Percentiles rank a stretch among this genome's conserved stretches.
Evolutionary conservation across 345 rosid genomes (phyloP).

Genomic region (Sisymbrium irio): DNA sequence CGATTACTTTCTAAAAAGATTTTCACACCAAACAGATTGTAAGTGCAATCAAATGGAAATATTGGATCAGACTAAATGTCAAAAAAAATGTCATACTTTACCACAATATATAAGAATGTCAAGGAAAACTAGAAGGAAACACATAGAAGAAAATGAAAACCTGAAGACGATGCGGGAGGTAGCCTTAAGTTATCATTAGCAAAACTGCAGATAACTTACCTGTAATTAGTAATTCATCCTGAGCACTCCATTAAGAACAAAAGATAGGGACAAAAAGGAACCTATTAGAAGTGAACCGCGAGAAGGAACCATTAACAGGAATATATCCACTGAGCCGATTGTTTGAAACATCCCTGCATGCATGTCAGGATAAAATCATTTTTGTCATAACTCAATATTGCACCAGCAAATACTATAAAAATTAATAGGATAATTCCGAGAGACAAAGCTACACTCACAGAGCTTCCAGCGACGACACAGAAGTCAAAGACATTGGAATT

Average conservation of each 20-base stretch:
- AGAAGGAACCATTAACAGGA: slow-evolving; percentile 78
- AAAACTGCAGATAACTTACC: slow-evolving; percentile 55
- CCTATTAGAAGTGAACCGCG: slow-evolving; percentile 73
- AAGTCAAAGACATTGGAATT: slow-evolving; percentile 57
- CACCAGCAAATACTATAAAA: not conserved
- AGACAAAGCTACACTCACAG: slow-evolving; percentile 52
- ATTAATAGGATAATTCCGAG: not conserved
- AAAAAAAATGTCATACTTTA: too few relatives aligned
- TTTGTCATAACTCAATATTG: slow-evolving; percentile 12
- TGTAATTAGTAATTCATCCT: slow-evolving; percentile 27
- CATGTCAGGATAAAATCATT: slow-evolving; percentile 15
- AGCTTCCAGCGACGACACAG: slow-evolving; percentile 52
- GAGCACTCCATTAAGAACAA: not conserved
- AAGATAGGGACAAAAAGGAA: slow-evolving; percentile 11
- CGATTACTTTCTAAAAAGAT: too few relatives aligned
- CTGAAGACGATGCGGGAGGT: slow-evolving; percentile 41
- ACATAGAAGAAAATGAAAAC: too few relatives aligned
- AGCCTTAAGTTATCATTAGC: slow-evolving; percentile 20
- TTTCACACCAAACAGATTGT: too few relatives aligned
- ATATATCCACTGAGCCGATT: slow-evolving; percentile 57
- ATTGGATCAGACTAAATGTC: too few relatives aligned
- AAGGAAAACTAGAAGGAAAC: too few relatives aligned
- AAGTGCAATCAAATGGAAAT: too few relatives aligned
- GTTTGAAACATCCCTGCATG: slow-evolving; percentile 81
- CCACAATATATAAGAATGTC: too few relatives aligned